Evolutionary conservation across 306 rosid species (phyloP), one percentile per base, ranked within the genome.

Genomic region (Cotoneaster glaucophyllus): DNA sequence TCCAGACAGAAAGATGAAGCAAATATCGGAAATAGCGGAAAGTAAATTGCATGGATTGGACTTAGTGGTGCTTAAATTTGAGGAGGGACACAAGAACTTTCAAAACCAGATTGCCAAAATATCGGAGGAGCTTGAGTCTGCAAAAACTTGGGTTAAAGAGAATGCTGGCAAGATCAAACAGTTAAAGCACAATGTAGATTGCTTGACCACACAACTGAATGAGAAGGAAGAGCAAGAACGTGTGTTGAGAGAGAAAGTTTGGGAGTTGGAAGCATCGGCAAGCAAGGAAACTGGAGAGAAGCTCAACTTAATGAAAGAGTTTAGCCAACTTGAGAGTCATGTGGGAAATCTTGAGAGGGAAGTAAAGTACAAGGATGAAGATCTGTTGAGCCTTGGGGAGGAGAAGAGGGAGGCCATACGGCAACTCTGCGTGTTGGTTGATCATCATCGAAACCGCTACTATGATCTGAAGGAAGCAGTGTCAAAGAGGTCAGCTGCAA

Each of bases 351-450:
- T 89, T 80, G 95, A 85, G 74, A 86, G 50, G 75, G 76, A 48
- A 13, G 17, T 91, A 12, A 85, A 74, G 61, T 96, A 87, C 75
- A 91, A 81, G 56, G 90, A 93, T 41, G 92, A 79, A 50, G 89
- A 82, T 37, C 70, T 91, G 70, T n/a, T 74, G 52, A 67, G 71
- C 19, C 81, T 89, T 67, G 90, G 85, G 15, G 97, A 91, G 78
- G 87, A 83, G 78, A 93, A 93, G 85, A 84, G 82, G 61, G 96
- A 89, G 80, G 98, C 86, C 45, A 91, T 93, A 74, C 87, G 90
- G 79, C 97, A 91, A 21, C 92, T 93, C 2, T 93, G 98, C 72
- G 66, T 83, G 17, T 70, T 84, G 44, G 74, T 80, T 68, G 97
- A 93, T 64, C 89, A 91, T 82, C 92, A 93, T 74, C 91, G 90